Conservation (phyloP, 75 land plant species). For the Pseudotsuga menziesii region DNA sequence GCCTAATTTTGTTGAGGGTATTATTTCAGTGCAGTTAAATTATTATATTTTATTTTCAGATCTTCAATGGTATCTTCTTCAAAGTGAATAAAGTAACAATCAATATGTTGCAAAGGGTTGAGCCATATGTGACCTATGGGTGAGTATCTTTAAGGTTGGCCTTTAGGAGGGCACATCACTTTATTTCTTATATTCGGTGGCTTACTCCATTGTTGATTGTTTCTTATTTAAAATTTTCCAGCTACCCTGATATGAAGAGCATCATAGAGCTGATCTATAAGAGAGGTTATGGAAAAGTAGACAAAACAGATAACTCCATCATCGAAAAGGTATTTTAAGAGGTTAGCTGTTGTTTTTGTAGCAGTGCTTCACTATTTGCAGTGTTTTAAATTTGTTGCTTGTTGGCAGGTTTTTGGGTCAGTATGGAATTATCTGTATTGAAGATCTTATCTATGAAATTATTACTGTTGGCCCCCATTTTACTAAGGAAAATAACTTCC, state of each 20-base stretch:
- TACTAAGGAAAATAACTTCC: slow-evolving; percentile 69
- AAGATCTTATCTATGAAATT: slow-evolving; percentile 78
- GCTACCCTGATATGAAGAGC: slow-evolving; percentile 80
- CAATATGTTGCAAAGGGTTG: slow-evolving; percentile 72
- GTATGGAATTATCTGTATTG: slow-evolving; percentile 61
- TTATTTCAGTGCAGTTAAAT: not conserved
- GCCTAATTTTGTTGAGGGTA: not conserved
- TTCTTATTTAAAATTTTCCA: no score
- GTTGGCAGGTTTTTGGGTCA: slow-evolving; percentile 51
- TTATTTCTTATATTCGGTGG: not conserved
- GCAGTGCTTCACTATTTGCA: not conserved
- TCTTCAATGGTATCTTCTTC: slow-evolving; percentile 74
- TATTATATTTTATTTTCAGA: slow-evolving; percentile 26
- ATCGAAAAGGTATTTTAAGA: slow-evolving; percentile 52
- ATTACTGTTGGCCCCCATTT: slow-evolving; percentile 76
- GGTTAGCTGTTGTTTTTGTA: not conserved
- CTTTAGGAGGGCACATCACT: not conserved
- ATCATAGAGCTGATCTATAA: slow-evolving; percentile 76
- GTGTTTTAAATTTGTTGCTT: not conserved
- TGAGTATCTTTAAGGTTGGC: slow-evolving; percentile 13
- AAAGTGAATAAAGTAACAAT: slow-evolving; percentile 80
- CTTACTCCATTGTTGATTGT: not conserved
- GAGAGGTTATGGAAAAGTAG: slow-evolving; percentile 69
- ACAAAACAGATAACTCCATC: slow-evolving; percentile 71
- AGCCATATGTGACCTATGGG: slow-evolving; percentile 87